Percentiles rank a stretch among this genome's conserved stretches.
These are phyloP conservation scores for Nitzschia sp. DNA, from an alignment of 108 stramenopile genomes.

Conservation along the genomic window DNA sequence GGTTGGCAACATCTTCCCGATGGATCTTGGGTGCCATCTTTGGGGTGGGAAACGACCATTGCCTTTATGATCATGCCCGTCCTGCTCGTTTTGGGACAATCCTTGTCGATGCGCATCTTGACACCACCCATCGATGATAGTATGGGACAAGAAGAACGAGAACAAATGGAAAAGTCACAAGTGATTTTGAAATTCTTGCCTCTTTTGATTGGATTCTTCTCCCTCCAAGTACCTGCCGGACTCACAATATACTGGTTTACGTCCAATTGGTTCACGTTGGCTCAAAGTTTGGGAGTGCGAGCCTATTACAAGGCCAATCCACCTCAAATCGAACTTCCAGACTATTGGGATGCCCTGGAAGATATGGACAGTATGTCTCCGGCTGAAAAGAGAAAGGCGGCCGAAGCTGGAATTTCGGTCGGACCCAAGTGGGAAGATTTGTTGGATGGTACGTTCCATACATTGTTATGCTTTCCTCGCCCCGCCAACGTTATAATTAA, in stretches of 20 bases:
- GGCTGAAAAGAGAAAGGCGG: conserved; percentile 76
- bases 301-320: conserved; percentile 85
- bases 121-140: conserved; percentile 76
- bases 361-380: conserved; percentile 68
- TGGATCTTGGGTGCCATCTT: conserved; percentile 53
- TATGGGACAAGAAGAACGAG: conserved; percentile 59
- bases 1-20: conserved; percentile 54
- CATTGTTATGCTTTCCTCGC: no score
- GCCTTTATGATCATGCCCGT: conserved; percentile 91
- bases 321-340: conserved; percentile 80
- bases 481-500: background rate
- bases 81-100: conserved; percentile 85
- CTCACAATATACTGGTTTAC: conserved; percentile 96
- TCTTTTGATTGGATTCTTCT: conserved; percentile 93
- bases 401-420: conserved; percentile 69
- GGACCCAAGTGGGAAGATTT: conserved; percentile 75
- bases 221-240: conserved; percentile 94
- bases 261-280: conserved; percentile 86
- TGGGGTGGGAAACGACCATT: conserved; percentile 94
- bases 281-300: conserved; percentile 68
- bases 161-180: conserved; percentile 65
- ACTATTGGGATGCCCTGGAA: conserved; percentile 85
- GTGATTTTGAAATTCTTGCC: conserved; percentile 89
- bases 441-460: conserved; percentile 49
- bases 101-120: conserved; percentile 82